Evolutionary conservation across 768 basidiomycete genomes (phyloP).

Genomic region (Boletellus emodensis): DNA sequence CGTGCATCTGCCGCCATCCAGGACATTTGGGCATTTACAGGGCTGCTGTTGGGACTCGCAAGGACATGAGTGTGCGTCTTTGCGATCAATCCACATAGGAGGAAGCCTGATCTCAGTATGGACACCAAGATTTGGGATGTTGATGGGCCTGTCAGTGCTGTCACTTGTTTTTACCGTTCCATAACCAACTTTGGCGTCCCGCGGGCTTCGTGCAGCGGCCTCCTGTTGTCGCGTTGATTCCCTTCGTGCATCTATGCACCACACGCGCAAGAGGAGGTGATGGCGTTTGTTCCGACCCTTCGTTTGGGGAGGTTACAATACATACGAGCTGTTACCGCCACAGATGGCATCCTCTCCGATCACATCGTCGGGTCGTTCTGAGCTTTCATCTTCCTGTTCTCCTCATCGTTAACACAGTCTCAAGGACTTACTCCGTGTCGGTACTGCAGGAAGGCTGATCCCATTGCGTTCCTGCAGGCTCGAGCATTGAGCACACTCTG

Average conservation of each 20-base stretch:
- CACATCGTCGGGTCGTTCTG: constrained; percentile 28
- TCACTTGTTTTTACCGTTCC: background rate
- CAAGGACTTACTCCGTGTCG: constrained; percentile 55
- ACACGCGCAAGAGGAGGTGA: constrained; percentile 26
- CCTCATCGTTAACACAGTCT: constrained; percentile 41
- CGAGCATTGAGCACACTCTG: constrained; percentile 2
- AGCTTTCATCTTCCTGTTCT: constrained; percentile 26
- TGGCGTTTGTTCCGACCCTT: constrained; percentile 39
- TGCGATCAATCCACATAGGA: constrained; percentile 73
- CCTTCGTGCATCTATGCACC: constrained; percentile 54
- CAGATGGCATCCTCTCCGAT: constrained; percentile 17
- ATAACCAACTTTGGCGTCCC: background rate
- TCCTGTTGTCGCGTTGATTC: constrained; percentile 48
- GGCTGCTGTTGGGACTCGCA: constrained; percentile 61
- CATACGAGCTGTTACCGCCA: constrained; percentile 34
- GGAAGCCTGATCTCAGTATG: constrained; percentile 56
- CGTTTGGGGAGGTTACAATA: constrained; percentile 34
- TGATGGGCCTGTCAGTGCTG: constrained; percentile 39
- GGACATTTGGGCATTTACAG: constrained; percentile 37
- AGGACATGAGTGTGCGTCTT: constrained; percentile 70
- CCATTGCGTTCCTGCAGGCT: constrained; percentile 17
- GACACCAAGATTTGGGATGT: constrained; percentile 55
- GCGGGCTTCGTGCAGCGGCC: constrained; percentile 38
- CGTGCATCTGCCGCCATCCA: constrained; percentile 62
- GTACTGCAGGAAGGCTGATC: constrained; percentile 39